Evolutionary conservation across 2,329 filamentous ascomycete genomes (phyloP), one percentile per base, ranked within the genome.

Genomic region (Aspergillus persii): DNA sequence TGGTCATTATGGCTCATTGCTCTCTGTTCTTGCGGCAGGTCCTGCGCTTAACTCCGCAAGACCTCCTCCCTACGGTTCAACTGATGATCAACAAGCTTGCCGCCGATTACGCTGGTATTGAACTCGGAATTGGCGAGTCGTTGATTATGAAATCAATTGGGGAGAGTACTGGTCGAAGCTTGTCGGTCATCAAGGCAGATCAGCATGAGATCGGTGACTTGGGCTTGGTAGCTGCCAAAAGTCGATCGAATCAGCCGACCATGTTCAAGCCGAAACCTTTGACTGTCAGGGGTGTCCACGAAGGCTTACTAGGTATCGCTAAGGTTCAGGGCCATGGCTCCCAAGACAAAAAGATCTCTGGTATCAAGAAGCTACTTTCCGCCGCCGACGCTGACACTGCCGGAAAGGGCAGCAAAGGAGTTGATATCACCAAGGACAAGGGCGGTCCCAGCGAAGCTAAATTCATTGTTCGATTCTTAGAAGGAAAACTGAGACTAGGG

Each of bases 101-200:
- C 2, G 94, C 95, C 3, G 95, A 99, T 71, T 99, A 97, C 74
- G 89, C 93, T 48, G 95, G 95, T 23, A 93, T 99, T 63, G 95
- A 99, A 76, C 83, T 99, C 31, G 95, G 95, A n/a, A 99, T 99
- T 68, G 95, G 95, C 58, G 95, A 99, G 77, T 98, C 94, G 0
- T 78, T 99, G 30, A 97, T 99, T 69, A 98, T 98, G 93, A 99
- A 98, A 75, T 91, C 95, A 4, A 96, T 99, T 70, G 94, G 94
- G 9, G 94, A 98, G 78, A 90, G 89, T 31, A 99, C 95, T 0
- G 95, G 95, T 8, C 88, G 95, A 61, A 96, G 88, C 69, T 77
- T 97, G 50, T 84, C 89, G 41, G 88, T 96, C 54, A 96, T 99
- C 81, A 98, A 97, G 78, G 87, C 90, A 52, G 93, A 98, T 68